phyloP scores from a whole-genome alignment of 2,329 filamentous ascomycete genomes.

The Pyrenophora graminea region DNA sequence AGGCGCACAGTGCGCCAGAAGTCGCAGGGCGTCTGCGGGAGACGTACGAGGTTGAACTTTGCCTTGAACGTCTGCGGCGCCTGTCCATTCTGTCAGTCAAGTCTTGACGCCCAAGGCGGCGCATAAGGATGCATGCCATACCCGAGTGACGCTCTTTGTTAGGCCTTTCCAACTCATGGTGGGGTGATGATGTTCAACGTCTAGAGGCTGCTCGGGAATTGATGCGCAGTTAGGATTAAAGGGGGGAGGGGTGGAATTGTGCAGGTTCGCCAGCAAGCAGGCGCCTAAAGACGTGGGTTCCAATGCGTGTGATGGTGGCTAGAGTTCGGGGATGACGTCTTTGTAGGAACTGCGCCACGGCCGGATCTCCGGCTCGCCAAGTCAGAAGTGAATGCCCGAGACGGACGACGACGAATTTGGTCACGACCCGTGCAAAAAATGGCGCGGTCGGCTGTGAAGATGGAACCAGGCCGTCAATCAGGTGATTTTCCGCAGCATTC shows the following conservation, averaged over 20 bases:
- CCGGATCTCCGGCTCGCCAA: conserved; percentile 2
- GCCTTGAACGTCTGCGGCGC: conserved; percentile 90
- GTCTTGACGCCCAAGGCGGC: conserved; percentile 13
- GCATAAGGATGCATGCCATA: conserved; percentile 52
- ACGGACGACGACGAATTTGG: background rate
- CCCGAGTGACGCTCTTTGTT: conserved; percentile 84
- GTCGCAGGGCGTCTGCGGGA: background rate
- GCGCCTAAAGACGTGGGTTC: conserved; percentile 29
- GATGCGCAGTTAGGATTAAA: conserved; percentile 10
- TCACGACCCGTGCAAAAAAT: background rate
- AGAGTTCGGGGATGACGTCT: conserved; percentile 11
- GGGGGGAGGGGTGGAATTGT: conserved; percentile 1
- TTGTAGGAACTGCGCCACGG: too few relatives aligned
- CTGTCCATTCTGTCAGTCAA: conserved; percentile 49
- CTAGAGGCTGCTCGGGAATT: conserved; percentile 6
- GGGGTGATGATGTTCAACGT: background rate
- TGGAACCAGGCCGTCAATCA: too few relatives aligned
- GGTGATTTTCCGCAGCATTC: too few relatives aligned
- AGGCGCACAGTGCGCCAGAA: conserved; percentile 17
- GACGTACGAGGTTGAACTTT: conserved; percentile 78
- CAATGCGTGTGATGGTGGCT: conserved; percentile 23
- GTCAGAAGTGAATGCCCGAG: too few relatives aligned
- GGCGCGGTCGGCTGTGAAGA: too few relatives aligned
- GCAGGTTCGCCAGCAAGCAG: conserved; percentile 5
- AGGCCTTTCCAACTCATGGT: conserved; percentile 97